Evolutionary conservation across 805 yeast species (phyloP).

Genomic region (Candida boidinii): DNA sequence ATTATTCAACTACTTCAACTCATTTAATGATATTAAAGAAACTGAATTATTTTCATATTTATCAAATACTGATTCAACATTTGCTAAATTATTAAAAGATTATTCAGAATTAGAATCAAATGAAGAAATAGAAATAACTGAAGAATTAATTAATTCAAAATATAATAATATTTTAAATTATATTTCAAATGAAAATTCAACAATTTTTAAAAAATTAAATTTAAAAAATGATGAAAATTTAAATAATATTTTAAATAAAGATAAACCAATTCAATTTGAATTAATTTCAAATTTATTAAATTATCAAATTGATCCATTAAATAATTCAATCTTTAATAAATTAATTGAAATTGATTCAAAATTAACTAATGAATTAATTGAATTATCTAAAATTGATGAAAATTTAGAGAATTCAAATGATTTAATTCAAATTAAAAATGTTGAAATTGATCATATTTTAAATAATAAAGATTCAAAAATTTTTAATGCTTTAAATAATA

Average conservation of each 20-base stretch:
- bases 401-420: conserved; percentile 15
- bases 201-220: conserved; percentile 14
- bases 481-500: conserved; percentile 15
- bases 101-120: conserved; percentile 10
- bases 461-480: conserved; percentile 11
- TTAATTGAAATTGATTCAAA: conserved; percentile 14
- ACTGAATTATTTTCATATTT: conserved; percentile 15
- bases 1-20: conserved; percentile 16
- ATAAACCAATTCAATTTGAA: conserved; percentile 8
- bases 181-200: conserved; percentile 12
- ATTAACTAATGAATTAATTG: conserved; percentile 13
- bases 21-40: conserved; percentile 11
- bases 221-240: conserved; percentile 12
- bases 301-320: neutral
- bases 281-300: neutral
- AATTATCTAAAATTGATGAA: too few relatives aligned
- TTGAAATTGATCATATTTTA: conserved; percentile 12
- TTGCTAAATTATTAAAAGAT: conserved; percentile 13
- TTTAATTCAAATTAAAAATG: conserved; percentile 11
- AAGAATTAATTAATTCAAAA: conserved; percentile 8
- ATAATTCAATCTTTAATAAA: conserved; percentile 5
- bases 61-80: conserved; percentile 15
- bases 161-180: conserved; percentile 12
- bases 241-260: conserved; percentile 12
- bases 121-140: conserved; percentile 13